phyloP scores from a whole-genome alignment of 2,329 filamentous ascomycete species.

The Plectosphaerella plurivora region DNA sequence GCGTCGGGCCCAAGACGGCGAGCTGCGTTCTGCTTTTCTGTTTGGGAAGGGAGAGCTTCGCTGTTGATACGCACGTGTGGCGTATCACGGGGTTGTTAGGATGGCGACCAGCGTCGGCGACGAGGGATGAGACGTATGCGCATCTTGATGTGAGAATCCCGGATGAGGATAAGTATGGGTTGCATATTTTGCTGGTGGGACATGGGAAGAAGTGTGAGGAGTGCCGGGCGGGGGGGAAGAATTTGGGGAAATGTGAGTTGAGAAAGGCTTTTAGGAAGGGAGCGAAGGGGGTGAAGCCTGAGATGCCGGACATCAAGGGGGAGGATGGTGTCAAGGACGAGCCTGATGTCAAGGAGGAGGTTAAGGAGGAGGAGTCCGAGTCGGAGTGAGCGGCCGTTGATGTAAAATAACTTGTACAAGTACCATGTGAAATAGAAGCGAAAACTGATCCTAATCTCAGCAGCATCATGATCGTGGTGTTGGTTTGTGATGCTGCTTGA shows the following conservation, averaged over 20 bases:
- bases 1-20: slow-evolving; percentile 51
- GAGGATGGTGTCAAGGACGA: neutral
- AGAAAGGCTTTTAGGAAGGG: slow-evolving; percentile 30
- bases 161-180: slow-evolving; percentile 42
- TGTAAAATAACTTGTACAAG: too few species aligned
- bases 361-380: neutral
- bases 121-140: slow-evolving; percentile 41
- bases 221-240: slow-evolving; percentile 40
- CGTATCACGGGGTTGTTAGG: slow-evolving; percentile 43
- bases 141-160: slow-evolving; percentile 45
- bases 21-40: slow-evolving; percentile 50
- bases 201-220: slow-evolving; percentile 41
- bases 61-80: slow-evolving; percentile 50
- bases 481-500: too few species aligned
- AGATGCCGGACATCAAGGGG: neutral
- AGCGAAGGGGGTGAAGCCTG: slow-evolving; percentile 13
- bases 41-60: slow-evolving; percentile 40
- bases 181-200: slow-evolving; percentile 44
- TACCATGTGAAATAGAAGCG: neutral
- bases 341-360: neutral
- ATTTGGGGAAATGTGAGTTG: slow-evolving; percentile 31
- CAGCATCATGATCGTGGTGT: too few species aligned
- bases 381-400: neutral
- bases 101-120: slow-evolving; percentile 37
- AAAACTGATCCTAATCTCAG: too few species aligned